Conservation (phyloP, 495 filamentous ascomycete genomes). For the Staphylotrichum tortipilum region DNA sequence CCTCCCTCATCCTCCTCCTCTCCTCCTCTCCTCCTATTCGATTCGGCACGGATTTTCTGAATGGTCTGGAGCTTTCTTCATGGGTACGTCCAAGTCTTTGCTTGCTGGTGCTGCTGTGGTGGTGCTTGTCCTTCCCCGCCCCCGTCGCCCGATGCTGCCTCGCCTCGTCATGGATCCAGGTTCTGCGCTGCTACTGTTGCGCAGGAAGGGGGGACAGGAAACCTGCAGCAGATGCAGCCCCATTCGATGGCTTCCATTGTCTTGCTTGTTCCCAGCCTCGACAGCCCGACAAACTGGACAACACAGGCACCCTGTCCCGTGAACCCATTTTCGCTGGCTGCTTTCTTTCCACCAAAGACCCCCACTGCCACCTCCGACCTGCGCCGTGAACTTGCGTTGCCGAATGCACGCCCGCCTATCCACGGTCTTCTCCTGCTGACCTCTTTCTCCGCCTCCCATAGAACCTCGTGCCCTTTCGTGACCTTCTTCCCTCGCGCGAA, state of each 20-base stretch:
- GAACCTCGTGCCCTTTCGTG: slow-evolving; percentile 20
- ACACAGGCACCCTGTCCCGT: too few relatives aligned
- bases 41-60: slow-evolving; percentile 16
- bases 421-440: slow-evolving; percentile 19
- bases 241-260: too few relatives aligned
- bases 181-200: not conserved
- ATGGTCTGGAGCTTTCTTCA: slow-evolving; percentile 16
- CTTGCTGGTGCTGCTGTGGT: not conserved
- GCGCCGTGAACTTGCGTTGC: not conserved
- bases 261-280: too few relatives aligned
- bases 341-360: too few relatives aligned
- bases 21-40: too few relatives aligned
- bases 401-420: not conserved
- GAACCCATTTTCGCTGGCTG: too few relatives aligned
- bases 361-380: too few relatives aligned
- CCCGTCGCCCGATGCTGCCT: not conserved
- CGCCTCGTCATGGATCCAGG: not conserved
- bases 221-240: too few relatives aligned
- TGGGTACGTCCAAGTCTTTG: slow-evolving; percentile 13
- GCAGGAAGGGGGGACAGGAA: not conserved
- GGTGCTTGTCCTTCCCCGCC: not conserved
- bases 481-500: slow-evolving; percentile 25
- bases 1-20: slow-evolving; percentile 1
- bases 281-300: too few relatives aligned
- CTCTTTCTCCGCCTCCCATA: slow-evolving; percentile 6